Base-by-base conservation (phyloP, 179 eudicot species). In the Spinacia oleracea region DNA sequence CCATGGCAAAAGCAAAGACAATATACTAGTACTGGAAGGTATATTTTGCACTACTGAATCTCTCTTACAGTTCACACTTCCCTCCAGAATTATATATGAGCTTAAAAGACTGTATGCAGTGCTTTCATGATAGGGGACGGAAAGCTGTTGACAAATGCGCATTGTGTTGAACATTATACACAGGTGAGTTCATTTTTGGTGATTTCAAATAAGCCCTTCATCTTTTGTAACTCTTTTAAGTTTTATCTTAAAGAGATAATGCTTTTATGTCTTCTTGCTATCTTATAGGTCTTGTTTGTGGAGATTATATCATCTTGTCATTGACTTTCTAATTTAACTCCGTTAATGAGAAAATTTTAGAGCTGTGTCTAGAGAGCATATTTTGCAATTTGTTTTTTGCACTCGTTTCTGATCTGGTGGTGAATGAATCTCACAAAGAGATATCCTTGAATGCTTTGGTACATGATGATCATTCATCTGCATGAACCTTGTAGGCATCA, bases 1-100 rank as follows among this genome's bases (percentile, higher is more conserved):
- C 98, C 98, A 77, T 95, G 98, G 98, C 98, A 95, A 84, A 93
- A 95, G 84, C 97, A 90, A 87, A 84, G 95, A 74, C 98, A 93
- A 74, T 93, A 80, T 79, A 90, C 97, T 65, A 93, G 97, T 80
- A 95, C 98, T 65, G 97, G 97, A 85, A 95, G 98, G 98, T 86
- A 93, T 72, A 80, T 79, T 78, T 74, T 60, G 25, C 72, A 34
- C 78, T 82, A 50, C 58, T 70, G 64, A 53, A 43, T 46, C 59
- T 62, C 76, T 48, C 60, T 34, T 50, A 48, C 76, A n/a, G n/a
- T n/a, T n/a, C n/a, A n/a, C 43, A 10, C 60, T 12, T 46, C 20
- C 59, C 21, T 43, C 5, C 9, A 34, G 35, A 32, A 31, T 73
- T 23, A 73, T 58, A 80, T 74, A 43, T 72, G 72, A 78, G 32